Percentiles rank a stretch among this genome's conserved stretches.
phyloP scores from a whole-genome alignment of 179 eudicot species.

The Camellia oleifera region DNA sequence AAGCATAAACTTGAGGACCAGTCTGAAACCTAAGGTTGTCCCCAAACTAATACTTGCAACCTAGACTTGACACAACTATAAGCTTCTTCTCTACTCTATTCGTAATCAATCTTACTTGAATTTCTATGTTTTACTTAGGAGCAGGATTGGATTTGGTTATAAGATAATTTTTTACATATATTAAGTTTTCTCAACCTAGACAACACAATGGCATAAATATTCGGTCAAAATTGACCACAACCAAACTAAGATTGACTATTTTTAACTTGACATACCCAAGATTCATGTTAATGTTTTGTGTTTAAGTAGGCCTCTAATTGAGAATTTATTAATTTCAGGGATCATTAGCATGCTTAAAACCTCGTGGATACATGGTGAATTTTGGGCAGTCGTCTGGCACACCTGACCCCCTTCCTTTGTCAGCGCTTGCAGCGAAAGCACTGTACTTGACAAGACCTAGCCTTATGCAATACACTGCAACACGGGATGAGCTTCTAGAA shows the following conservation, averaged over 20 bases:
- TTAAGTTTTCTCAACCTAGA: neutral
- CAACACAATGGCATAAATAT: neutral
- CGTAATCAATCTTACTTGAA: neutral
- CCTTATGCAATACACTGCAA: slow-evolving; percentile 47
- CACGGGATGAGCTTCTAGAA: slow-evolving; percentile 70
- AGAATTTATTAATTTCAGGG: slow-evolving; percentile 45
- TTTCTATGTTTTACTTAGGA: neutral
- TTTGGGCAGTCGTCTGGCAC: slow-evolving; percentile 86
- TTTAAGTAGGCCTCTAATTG: neutral
- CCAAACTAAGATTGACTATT: neutral
- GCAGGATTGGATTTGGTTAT: neutral
- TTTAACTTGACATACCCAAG: neutral
- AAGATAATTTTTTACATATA: neutral
- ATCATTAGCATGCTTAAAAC: slow-evolving; percentile 74
- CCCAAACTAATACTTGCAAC: too few species aligned
- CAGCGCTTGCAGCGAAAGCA: slow-evolving; percentile 71
- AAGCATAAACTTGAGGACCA: too few species aligned
- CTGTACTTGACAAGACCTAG: slow-evolving; percentile 68
- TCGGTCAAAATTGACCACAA: neutral
- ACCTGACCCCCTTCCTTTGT: slow-evolving; percentile 67
- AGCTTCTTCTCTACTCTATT: neutral
- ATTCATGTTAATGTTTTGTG: neutral
- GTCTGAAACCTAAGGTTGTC: too few species aligned
- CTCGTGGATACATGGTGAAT: slow-evolving; percentile 70
- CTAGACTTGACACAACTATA: too few species aligned